phyloP scores from a whole-genome alignment of 1,139 yeast genomes.

The Suhomyces kunorum region DNA sequence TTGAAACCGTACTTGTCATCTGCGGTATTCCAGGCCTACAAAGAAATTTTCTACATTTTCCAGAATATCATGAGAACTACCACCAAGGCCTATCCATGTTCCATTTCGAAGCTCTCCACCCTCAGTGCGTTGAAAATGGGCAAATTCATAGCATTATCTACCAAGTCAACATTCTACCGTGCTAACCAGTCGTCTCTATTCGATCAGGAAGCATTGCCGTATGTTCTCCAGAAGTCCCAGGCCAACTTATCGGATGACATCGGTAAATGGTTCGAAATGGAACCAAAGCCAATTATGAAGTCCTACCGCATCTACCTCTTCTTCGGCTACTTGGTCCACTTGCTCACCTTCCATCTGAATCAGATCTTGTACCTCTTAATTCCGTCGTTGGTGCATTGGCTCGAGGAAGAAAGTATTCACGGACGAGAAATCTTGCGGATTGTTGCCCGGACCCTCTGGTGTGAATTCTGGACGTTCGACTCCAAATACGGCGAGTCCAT shows the following conservation, averaged over 20 bases:
- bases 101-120: conserved; percentile 24
- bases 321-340: conserved; percentile 38
- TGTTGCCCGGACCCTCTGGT: conserved; percentile 22
- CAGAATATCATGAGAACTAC: conserved; percentile 25
- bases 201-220: conserved; percentile 33
- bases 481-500: conserved; percentile 21
- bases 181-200: conserved; percentile 36
- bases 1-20: conserved; percentile 28
- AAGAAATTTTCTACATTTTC: conserved; percentile 36
- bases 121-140: conserved; percentile 37
- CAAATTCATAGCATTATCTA: conserved; percentile 33
- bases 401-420: conserved; percentile 26
- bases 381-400: conserved; percentile 43
- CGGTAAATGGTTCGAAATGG: conserved; percentile 41
- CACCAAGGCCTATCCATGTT: conserved; percentile 2
- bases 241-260: conserved; percentile 34
- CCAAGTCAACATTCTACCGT: conserved; percentile 38
- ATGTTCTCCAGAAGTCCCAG: conserved; percentile 22
- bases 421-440: conserved; percentile 11
- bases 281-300: conserved; percentile 27
- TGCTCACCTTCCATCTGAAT: conserved; percentile 38
- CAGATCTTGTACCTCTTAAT: conserved; percentile 31
- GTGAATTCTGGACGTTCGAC: conserved; percentile 33
- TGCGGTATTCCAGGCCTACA: conserved; percentile 31
- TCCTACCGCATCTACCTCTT: conserved; percentile 28